Evolutionary conservation across 2,329 filamentous ascomycete genomes (phyloP), one percentile per base, ranked within the genome.

Genomic region (Lachnellula subtilissima): DNA sequence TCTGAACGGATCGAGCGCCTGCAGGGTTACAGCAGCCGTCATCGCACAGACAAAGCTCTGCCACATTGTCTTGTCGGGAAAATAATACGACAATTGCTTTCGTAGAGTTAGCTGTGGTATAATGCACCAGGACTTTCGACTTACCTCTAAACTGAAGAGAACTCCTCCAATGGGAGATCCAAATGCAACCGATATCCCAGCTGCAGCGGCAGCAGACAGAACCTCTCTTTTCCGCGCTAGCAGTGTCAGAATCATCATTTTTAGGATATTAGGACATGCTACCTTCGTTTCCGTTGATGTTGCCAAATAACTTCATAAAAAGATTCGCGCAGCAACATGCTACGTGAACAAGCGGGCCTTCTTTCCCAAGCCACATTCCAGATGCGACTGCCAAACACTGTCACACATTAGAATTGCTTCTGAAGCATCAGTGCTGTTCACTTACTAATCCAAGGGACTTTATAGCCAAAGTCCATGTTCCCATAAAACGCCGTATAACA

Each of bases 21-120:
- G 93, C 4, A 99, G 78, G 14, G 91, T 91, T 39, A 97, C 90
- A 17, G 94, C 93, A 15, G 92, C 94, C n/a, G 96, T 90, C 92
- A 97, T 97, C 70, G 94, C 94, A 67, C 94, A 97, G 42, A 99
- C 94, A 69, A 99, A 99, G 67, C 91, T 96, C 71, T 97, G 94
- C 94, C 94, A 99, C 94, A 99, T 97, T 9, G 94, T 97, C 73
- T 97, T 97, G 74, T 97, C 93, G 0, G 94, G 93, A 65, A 97
- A 97, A 72, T 97, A 97, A 71, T 97, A 97, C 0, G 91, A 96
- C 2, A 97, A 78, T 80, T 96, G 91, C 82, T 89, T 57, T n/a
- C 5, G 15, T 36, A n/a, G 14, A 11, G 35, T 64, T 39, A 64
- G 57, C 25, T n/a, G 19, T 47, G 22, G 43, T 54, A 47, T 32